Evolutionary conservation across 768 basidiomycete genomes (phyloP).

Genomic region (Auricularia heimuer): DNA sequence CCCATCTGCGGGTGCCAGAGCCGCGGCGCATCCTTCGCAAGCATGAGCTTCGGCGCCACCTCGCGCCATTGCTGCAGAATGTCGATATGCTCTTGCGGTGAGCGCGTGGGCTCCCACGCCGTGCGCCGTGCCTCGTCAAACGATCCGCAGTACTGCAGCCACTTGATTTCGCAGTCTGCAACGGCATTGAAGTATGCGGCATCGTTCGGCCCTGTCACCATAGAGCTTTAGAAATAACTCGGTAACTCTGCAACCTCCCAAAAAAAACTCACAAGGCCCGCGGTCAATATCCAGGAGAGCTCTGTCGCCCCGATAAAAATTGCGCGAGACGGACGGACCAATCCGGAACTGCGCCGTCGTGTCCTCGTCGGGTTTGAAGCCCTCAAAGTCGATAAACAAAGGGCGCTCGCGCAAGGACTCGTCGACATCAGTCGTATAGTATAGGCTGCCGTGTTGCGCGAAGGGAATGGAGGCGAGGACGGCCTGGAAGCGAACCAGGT

Average conservation of each 20-base stretch:
- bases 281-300: not conserved
- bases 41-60: not conserved
- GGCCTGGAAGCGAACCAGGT: not conserved
- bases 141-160: not conserved
- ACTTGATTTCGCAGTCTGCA: not conserved
- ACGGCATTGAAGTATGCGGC: not conserved
- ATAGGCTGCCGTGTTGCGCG: not conserved
- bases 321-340: not conserved
- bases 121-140: not conserved
- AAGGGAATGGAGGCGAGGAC: not conserved
- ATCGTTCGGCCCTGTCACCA: not conserved
- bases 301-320: not conserved
- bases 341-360: not conserved
- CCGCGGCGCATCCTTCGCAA: not conserved
- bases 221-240: too few relatives aligned
- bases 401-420: not conserved
- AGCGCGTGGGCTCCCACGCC: not conserved
- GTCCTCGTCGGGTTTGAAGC: not conserved
- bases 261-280: not conserved
- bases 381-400: not conserved
- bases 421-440: not conserved
- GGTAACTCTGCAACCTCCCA: too few relatives aligned
- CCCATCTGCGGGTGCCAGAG: not conserved
- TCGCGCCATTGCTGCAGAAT: not conserved
- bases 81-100: not conserved